phyloP scores from a whole-genome alignment of 306 rosid species.

The Vigna trinervia region DNA sequence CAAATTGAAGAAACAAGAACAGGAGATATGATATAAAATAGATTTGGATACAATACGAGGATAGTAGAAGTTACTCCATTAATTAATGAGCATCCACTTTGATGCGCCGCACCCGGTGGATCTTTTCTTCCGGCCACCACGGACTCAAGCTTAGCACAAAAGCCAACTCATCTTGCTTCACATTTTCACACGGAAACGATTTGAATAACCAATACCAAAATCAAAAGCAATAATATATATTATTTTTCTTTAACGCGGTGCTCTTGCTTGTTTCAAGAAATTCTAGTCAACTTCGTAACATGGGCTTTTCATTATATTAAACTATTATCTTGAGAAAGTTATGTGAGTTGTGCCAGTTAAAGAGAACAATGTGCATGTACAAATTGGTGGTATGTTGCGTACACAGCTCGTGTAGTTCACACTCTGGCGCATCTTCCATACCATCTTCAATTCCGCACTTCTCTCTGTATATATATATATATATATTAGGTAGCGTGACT shows the following conservation, averaged over 20 bases:
- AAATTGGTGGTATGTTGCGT: constrained; percentile 5
- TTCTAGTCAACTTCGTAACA: constrained; percentile 43
- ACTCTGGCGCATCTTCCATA: constrained; percentile 27
- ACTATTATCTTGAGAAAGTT: not conserved
- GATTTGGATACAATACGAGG: not conserved
- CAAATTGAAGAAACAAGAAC: not conserved
- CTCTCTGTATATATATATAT: constrained; percentile 31
- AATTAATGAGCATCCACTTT: constrained; percentile 69
- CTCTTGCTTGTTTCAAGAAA: constrained; percentile 42
- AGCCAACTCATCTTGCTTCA: constrained; percentile 46
- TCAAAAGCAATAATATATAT: constrained; percentile 28
- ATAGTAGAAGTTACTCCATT: constrained; percentile 27
- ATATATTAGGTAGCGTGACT: not conserved
- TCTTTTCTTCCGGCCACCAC: constrained; percentile 46
- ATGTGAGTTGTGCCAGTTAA: constrained; percentile 26
- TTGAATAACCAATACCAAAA: constrained; percentile 24
- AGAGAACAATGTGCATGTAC: constrained; percentile 30
- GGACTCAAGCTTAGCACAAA: constrained; percentile 43
- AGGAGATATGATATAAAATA: not conserved
- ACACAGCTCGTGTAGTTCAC: not conserved
- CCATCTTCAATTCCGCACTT: not conserved
- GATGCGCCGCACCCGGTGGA: constrained; percentile 69
- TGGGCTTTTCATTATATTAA: constrained; percentile 28
- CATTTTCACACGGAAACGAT: constrained; percentile 49
- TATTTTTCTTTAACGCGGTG: not conserved